Percentiles rank a stretch among this genome's conserved stretches.
Conservation (phyloP, 2,329 filamentous ascomycete species). For the Aspergillus thermomutatus region DNA sequence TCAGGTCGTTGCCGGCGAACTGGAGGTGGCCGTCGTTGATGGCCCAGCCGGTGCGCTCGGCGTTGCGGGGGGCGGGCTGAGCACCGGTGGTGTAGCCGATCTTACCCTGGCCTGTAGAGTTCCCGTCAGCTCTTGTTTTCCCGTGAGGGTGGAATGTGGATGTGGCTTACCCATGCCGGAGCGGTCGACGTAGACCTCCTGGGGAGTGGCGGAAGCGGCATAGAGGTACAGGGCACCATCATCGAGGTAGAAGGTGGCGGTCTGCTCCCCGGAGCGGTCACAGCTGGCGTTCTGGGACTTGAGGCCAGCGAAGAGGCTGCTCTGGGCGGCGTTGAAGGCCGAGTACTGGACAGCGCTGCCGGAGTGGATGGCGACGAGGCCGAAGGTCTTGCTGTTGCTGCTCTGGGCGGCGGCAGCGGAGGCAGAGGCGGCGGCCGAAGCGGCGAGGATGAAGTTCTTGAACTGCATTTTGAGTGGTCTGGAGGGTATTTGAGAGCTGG, state of each 20-base stretch:
- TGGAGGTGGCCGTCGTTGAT: constrained; percentile 47
- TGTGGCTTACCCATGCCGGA: constrained; percentile 54
- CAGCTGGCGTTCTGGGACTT: constrained; percentile 50
- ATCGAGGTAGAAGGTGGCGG: constrained; percentile 51
- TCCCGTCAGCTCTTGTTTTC: constrained; percentile 5
- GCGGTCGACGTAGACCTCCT: constrained; percentile 54
- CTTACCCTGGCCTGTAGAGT: constrained; percentile 47
- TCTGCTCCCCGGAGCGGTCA: constrained; percentile 31
- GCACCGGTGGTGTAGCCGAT: constrained; percentile 52
- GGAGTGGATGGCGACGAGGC: constrained; percentile 50
- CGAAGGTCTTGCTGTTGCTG: constrained; percentile 39
- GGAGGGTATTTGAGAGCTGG: not conserved
- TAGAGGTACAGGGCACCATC: constrained; percentile 51
- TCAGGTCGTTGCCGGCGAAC: constrained; percentile 45
- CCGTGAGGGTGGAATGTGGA: not conserved
- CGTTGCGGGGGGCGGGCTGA: constrained; percentile 38
- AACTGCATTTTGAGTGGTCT: constrained; percentile 25
- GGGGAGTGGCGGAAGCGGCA: constrained; percentile 40
- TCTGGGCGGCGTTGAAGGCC: constrained; percentile 44
- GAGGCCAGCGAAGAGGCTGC: constrained; percentile 46
- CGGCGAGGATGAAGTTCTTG: constrained; percentile 24
- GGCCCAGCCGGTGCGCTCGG: constrained; percentile 48
- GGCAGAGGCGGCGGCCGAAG: constrained; percentile 30
- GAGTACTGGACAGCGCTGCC: constrained; percentile 49
- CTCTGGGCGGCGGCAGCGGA: constrained; percentile 19